A percentile compares a stretch with the other conserved stretches of the same genome.
Conservation (phyloP, 2,329 filamentous ascomycete genomes). For the Colletotrichum somersetense region DNA sequence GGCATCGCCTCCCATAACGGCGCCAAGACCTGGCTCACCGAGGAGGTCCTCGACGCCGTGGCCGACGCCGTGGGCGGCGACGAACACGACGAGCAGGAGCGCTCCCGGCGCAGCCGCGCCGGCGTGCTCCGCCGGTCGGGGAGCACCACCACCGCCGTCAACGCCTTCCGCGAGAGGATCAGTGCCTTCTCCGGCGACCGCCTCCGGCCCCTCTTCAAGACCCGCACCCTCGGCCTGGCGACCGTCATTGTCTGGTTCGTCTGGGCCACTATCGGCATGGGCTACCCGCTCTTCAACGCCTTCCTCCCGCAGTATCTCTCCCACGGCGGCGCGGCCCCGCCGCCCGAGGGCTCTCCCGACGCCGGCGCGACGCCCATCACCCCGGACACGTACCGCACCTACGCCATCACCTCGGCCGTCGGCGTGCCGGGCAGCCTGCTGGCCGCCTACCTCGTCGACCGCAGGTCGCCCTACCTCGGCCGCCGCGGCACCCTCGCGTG, state of each 20-base stretch:
- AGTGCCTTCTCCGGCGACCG: slow-evolving; percentile 75
- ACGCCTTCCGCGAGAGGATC: slow-evolving; percentile 69
- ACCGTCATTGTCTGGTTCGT: slow-evolving; percentile 78
- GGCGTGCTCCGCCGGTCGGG: slow-evolving; percentile 38
- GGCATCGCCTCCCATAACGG: slow-evolving; percentile 80
- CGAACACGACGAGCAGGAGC: slow-evolving; percentile 17
- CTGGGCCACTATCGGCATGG: slow-evolving; percentile 87
- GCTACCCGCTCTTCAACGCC: slow-evolving; percentile 88
- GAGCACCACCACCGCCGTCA: slow-evolving; percentile 52
- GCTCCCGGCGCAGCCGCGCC: not conserved
- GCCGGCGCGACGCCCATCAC: slow-evolving; percentile 52
- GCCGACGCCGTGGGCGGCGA: slow-evolving; percentile 51
- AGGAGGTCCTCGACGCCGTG: slow-evolving; percentile 73
- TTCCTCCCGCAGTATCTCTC: slow-evolving; percentile 90
- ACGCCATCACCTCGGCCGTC: slow-evolving; percentile 81
- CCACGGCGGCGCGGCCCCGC: slow-evolving; percentile 58
- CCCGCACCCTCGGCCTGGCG: slow-evolving; percentile 63
- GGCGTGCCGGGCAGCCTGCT: slow-evolving; percentile 83
- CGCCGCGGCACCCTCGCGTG: slow-evolving; percentile 78
- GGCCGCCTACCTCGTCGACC: slow-evolving; percentile 78
- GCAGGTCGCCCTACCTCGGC: slow-evolving; percentile 72
- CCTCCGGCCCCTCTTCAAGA: slow-evolving; percentile 74
- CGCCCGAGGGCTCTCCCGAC: slow-evolving; percentile 49
- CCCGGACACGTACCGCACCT: slow-evolving; percentile 78
- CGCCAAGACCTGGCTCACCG: slow-evolving; percentile 80